Conservation (phyloP, 305 asterid genomes). For the Nicotiana rustica region DNA sequence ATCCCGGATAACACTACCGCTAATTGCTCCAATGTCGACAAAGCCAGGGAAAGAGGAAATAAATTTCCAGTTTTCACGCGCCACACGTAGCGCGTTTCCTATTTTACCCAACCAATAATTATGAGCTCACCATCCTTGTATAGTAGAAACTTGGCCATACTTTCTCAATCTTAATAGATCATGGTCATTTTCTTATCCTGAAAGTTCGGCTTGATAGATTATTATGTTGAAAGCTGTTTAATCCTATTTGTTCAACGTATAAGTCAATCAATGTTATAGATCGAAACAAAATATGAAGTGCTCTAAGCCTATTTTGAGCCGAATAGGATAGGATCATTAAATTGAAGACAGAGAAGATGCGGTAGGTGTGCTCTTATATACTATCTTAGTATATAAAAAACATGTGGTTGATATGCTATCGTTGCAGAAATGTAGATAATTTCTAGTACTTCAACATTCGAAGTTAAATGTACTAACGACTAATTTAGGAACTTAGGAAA, state of each 20-base stretch:
- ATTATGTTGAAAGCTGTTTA: not conserved
- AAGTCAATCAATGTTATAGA: too few relatives aligned
- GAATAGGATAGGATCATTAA: not conserved
- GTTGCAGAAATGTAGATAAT: not conserved
- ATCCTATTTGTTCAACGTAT: not conserved
- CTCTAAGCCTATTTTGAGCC: not conserved
- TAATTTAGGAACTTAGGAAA: too few relatives aligned
- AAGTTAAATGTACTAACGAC: not conserved
- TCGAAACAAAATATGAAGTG: not conserved
- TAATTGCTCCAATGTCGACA: conserved; percentile 11
- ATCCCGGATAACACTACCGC: not conserved
- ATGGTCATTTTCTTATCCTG: not conserved
- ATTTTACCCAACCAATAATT: not conserved
- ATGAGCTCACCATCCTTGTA: not conserved
- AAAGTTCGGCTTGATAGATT: not conserved
- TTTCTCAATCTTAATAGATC: not conserved
- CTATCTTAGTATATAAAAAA: too few relatives aligned
- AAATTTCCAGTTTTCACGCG: not conserved
- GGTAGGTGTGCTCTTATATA: not conserved
- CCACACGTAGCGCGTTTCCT: not conserved
- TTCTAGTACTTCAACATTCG: not conserved
- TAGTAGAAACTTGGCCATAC: not conserved
- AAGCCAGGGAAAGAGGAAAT: too few relatives aligned
- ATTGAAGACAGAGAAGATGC: not conserved
- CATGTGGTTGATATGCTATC: not conserved